These are phyloP conservation scores for Lactarius sanguifluus DNA, from an alignment of 768 basidiomycete species.

Conservation along the genomic window DNA sequence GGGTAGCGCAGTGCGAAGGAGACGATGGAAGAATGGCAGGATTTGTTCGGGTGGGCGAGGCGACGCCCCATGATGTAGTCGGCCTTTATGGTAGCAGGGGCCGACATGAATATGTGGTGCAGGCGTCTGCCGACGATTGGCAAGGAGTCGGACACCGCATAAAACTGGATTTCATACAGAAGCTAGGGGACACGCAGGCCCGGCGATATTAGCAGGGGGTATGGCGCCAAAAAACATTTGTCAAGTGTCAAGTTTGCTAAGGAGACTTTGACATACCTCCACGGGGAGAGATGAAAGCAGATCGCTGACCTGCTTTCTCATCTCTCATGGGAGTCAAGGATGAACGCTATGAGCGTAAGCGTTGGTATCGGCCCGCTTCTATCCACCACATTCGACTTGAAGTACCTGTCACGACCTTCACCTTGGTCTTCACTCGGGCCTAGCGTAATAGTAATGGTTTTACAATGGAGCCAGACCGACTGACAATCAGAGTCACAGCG, in stretches of 20 bases:
- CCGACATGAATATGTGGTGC: constrained; percentile 50
- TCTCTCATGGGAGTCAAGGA: background rate
- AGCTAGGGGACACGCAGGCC: constrained; percentile 47
- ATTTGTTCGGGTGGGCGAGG: constrained; percentile 22
- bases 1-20: constrained; percentile 60
- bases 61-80: constrained; percentile 55
- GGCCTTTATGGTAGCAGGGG: constrained; percentile 61
- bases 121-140: constrained; percentile 59
- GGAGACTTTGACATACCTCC: background rate
- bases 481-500: background rate
- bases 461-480: background rate
- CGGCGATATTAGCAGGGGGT: background rate
- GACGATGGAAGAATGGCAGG: constrained; percentile 30
- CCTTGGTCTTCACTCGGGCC: too few species aligned
- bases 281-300: constrained; percentile 19
- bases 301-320: background rate
- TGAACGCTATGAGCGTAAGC: background rate
- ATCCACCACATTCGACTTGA: too few species aligned
- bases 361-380: background rate
- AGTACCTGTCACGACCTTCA: too few species aligned
- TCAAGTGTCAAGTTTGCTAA: background rate
- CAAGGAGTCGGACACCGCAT: constrained; percentile 61
- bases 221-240: background rate
- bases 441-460: too few species aligned
- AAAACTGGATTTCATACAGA: constrained; percentile 73